Conservation (phyloP, 345 rosid genomes). For the Lagerstroemia speciosa region DNA sequence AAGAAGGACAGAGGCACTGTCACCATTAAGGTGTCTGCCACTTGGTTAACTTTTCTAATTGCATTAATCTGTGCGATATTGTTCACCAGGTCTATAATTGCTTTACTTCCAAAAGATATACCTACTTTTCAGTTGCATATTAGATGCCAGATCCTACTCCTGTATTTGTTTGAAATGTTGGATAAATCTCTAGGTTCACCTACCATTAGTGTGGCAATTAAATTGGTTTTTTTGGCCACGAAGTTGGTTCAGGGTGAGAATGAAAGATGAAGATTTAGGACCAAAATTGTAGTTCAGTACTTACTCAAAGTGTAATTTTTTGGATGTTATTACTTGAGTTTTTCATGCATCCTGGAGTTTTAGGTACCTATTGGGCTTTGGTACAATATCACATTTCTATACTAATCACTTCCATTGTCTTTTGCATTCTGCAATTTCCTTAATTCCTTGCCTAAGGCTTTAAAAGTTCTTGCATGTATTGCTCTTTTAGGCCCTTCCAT, state of each 20-base stretch:
- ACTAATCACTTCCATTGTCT: background rate
- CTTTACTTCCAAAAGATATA: background rate
- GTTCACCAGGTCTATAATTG: background rate
- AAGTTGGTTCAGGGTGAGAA: background rate
- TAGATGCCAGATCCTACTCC: background rate
- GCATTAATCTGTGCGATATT: background rate
- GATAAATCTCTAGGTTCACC: background rate
- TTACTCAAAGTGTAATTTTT: background rate
- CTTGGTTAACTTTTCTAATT: background rate
- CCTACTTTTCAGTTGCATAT: background rate
- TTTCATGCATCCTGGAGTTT: no score
- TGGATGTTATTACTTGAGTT: no score
- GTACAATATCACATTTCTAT: background rate
- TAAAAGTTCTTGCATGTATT: background rate
- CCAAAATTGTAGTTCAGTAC: background rate
- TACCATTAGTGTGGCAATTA: background rate
- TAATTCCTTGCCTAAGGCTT: background rate
- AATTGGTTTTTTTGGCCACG: background rate
- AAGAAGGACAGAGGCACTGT: conserved; percentile 90
- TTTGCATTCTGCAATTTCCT: no score
- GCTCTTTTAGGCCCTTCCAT: no score
- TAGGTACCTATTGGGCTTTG: background rate
- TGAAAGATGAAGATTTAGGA: background rate
- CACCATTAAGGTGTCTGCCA: conserved; percentile 52
- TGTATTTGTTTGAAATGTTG: background rate